Conservation (phyloP, 2,329 filamentous ascomycete species). For the Sordariomycetes sp. region DNA sequence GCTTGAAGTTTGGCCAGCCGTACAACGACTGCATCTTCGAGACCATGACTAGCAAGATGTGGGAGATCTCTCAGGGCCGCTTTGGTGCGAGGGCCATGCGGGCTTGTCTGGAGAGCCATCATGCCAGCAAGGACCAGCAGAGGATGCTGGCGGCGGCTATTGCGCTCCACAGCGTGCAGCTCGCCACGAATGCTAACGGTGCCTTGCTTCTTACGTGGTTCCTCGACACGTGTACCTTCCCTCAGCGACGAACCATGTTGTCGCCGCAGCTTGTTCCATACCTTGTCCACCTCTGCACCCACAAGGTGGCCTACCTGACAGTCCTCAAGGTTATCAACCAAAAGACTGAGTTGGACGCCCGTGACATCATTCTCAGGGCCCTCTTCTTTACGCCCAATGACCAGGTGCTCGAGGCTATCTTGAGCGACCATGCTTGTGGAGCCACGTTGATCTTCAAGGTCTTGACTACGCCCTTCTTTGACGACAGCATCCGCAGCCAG, state of each 20-base stretch:
- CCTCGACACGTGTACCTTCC: slow-evolving; percentile 94
- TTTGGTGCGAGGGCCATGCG: slow-evolving; percentile 95
- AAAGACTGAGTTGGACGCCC: slow-evolving; percentile 82
- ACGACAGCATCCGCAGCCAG: slow-evolving; percentile 76
- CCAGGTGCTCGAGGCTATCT: slow-evolving; percentile 74
- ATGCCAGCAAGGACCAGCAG: slow-evolving; percentile 90
- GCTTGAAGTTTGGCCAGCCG: slow-evolving; percentile 77
- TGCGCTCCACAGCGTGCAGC: slow-evolving; percentile 89
- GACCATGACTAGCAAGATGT: slow-evolving; percentile 86
- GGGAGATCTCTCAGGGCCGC: slow-evolving; percentile 84
- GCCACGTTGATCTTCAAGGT: slow-evolving; percentile 98
- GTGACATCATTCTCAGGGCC: slow-evolving; percentile 79
- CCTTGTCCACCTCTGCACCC: slow-evolving; percentile 88
- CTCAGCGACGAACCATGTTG: slow-evolving; percentile 77
- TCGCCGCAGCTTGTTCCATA: slow-evolving; percentile 87
- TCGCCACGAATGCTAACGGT: slow-evolving; percentile 92
- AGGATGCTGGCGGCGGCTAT: slow-evolving; percentile 88
- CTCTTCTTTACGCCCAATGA: slow-evolving; percentile 87
- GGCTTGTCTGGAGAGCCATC: slow-evolving; percentile 91
- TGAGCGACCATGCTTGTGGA: slow-evolving; percentile 82
- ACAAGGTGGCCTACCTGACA: slow-evolving; percentile 95
- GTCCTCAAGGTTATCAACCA: slow-evolving; percentile 98
- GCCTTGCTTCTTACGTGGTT: slow-evolving; percentile 94
- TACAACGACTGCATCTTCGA: slow-evolving; percentile 97
- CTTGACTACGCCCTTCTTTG: slow-evolving; percentile 91